Conservation (phyloP, 768 basidiomycete genomes). For the Rhodotorula paludigena region DNA sequence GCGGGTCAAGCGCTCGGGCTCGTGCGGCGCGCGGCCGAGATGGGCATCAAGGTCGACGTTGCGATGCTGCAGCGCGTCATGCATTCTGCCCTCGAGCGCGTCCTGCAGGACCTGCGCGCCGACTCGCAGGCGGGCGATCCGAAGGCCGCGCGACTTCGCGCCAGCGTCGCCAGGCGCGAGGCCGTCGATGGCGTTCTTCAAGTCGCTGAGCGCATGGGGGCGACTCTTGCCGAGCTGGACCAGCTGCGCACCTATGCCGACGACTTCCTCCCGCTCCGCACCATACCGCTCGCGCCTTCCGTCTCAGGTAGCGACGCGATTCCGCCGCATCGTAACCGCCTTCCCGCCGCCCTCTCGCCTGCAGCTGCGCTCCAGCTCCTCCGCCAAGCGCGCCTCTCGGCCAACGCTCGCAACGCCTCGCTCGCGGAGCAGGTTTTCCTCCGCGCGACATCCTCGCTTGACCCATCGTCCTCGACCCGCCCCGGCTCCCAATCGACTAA, state of each 20-base stretch:
- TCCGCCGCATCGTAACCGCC: background rate
- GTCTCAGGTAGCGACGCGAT: background rate
- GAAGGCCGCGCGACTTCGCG: too few relatives aligned
- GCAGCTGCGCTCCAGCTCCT: background rate
- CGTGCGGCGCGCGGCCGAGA: background rate
- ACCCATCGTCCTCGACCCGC: too few relatives aligned
- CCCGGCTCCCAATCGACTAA: too few relatives aligned
- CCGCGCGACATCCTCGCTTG: too few relatives aligned
- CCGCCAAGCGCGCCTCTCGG: background rate
- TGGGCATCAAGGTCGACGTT: background rate
- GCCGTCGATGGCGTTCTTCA: background rate
- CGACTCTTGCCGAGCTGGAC: background rate
- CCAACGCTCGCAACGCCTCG: background rate
- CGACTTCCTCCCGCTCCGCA: background rate
- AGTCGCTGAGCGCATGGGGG: background rate
- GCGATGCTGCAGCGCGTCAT: background rate
- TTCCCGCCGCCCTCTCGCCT: background rate
- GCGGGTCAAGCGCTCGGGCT: background rate
- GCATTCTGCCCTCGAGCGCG: background rate
- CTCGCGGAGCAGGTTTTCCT: background rate
- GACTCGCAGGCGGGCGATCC: too few relatives aligned
- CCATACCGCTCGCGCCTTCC: background rate
- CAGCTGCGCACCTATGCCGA: background rate
- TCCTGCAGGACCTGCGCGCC: background rate
- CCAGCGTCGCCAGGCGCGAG: background rate